phyloP scores from a whole-genome alignment of 2,329 filamentous ascomycete genomes.

The Balansia obtecta region DNA sequence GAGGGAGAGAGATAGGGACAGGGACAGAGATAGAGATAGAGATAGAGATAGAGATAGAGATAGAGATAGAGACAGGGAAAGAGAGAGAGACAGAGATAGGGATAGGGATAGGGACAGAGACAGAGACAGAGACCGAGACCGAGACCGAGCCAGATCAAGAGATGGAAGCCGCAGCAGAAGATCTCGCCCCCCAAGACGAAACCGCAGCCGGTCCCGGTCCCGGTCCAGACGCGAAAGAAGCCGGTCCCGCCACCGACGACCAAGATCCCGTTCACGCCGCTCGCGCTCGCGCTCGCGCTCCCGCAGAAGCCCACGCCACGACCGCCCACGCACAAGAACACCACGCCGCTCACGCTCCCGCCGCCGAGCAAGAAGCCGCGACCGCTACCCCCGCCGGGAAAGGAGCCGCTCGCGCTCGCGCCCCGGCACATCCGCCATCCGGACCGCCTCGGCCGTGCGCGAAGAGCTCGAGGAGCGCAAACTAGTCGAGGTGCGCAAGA shows the following conservation, averaged over 20 bases:
- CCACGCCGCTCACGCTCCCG: conserved; percentile 7
- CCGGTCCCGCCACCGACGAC: conserved; percentile 18
- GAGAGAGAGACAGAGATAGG: background rate
- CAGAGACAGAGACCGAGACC: background rate
- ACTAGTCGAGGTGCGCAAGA: conserved; percentile 47
- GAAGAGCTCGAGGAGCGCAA: conserved; percentile 46
- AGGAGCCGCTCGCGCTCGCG: conserved; percentile 33
- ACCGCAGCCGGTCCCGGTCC: conserved; percentile 20
- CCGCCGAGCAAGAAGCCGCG: conserved; percentile 6
- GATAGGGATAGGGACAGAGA: background rate
- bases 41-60: background rate
- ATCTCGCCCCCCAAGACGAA: conserved; percentile 26
- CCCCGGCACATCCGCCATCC: conserved; percentile 21
- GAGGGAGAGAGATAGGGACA: background rate
- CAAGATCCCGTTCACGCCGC: conserved; percentile 19
- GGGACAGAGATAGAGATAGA: background rate
- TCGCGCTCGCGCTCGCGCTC: conserved; percentile 18
- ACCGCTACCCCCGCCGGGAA: conserved; percentile 12
- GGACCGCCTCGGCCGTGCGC: conserved; percentile 28
- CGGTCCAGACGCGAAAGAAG: conserved; percentile 24
- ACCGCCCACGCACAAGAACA: conserved; percentile 8
- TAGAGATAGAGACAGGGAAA: background rate
- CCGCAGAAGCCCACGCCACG: conserved; percentile 20
- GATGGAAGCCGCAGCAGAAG: conserved; percentile 22
- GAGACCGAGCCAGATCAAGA: conserved; percentile 17